Conservation (phyloP, 1,284 basidiomycete species). For the Apiotrichum montevideense region DNA sequence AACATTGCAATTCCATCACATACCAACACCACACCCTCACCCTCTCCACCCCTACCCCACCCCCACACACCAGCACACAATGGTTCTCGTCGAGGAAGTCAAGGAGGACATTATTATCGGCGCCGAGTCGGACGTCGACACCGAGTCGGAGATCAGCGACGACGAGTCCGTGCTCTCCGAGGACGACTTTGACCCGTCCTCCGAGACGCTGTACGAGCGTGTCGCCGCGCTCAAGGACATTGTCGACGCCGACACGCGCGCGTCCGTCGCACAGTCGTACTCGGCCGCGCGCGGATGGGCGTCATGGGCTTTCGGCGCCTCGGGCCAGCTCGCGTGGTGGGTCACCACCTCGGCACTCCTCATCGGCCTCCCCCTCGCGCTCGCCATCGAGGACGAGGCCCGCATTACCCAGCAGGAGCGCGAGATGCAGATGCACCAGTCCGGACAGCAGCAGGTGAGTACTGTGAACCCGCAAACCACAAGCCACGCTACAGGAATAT, state of each 20-base stretch:
- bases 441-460: slow-evolving; percentile 80
- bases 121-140: slow-evolving; percentile 40
- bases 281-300: slow-evolving; percentile 59
- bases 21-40: not conserved
- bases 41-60: slow-evolving; percentile 4
- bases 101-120: slow-evolving; percentile 27
- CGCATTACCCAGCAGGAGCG: slow-evolving; percentile 91
- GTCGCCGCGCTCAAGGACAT: slow-evolving; percentile 90
- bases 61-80: slow-evolving; percentile 13
- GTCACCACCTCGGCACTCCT: slow-evolving; percentile 88
- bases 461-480: too few relatives aligned
- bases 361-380: slow-evolving; percentile 84
- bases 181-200: slow-evolving; percentile 30
- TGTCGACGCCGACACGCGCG: slow-evolving; percentile 81
- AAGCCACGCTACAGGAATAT: not conserved
- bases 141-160: slow-evolving; percentile 33
- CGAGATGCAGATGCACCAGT: slow-evolving; percentile 87
- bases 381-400: slow-evolving; percentile 91
- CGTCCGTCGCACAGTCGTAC: slow-evolving; percentile 60
- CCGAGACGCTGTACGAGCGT: slow-evolving; percentile 82
- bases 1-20: not conserved
- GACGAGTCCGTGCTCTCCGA: slow-evolving; percentile 32
- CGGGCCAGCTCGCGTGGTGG: slow-evolving; percentile 89
- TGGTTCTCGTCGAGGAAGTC: slow-evolving; percentile 47
- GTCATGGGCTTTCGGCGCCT: slow-evolving; percentile 53